phyloP scores from a whole-genome alignment of 2,329 filamentous ascomycete species.

The Capronia americana region DNA sequence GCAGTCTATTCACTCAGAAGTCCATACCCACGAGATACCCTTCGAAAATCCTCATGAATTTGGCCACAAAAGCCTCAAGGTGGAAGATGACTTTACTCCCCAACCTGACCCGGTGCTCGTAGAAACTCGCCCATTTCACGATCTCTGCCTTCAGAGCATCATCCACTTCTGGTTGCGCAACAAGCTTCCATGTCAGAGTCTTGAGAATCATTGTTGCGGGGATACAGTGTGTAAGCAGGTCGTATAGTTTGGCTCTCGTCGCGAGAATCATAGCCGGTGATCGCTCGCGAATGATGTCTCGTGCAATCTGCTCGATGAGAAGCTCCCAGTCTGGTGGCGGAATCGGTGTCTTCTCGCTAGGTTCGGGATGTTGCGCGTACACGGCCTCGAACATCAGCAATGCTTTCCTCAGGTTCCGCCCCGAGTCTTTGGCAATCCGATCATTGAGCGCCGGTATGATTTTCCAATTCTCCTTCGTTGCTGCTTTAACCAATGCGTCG shows the following conservation, averaged over 20 bases:
- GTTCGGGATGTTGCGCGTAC: constrained; percentile 80
- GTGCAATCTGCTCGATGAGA: constrained; percentile 85
- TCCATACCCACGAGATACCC: constrained; percentile 64
- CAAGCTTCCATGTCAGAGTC: constrained; percentile 90
- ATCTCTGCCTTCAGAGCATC: constrained; percentile 90
- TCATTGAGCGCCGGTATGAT: constrained; percentile 75
- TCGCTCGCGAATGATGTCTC: constrained; percentile 90
- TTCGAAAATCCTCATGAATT: constrained; percentile 96
- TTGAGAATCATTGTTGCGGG: constrained; percentile 93
- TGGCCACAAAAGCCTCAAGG: constrained; percentile 95
- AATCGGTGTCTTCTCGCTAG: constrained; percentile 76
- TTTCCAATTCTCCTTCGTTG: constrained; percentile 84
- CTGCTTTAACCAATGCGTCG: constrained; percentile 70
- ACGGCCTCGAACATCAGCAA: constrained; percentile 97
- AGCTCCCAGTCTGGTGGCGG: constrained; percentile 97
- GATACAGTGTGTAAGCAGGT: constrained; percentile 95
- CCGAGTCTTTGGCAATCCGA: constrained; percentile 88
- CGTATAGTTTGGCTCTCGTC: constrained; percentile 93
- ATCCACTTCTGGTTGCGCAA: constrained; percentile 73
- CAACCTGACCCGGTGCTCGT: constrained; percentile 90
- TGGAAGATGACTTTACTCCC: constrained; percentile 98
- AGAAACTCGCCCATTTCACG: constrained; percentile 95
- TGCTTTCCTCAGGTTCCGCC: constrained; percentile 85
- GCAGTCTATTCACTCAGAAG: constrained; percentile 16
- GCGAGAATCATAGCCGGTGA: constrained; percentile 87